phyloP scores from a whole-genome alignment of 2,329 filamentous ascomycete species.

The Cordyceps cateniannulata region DNA sequence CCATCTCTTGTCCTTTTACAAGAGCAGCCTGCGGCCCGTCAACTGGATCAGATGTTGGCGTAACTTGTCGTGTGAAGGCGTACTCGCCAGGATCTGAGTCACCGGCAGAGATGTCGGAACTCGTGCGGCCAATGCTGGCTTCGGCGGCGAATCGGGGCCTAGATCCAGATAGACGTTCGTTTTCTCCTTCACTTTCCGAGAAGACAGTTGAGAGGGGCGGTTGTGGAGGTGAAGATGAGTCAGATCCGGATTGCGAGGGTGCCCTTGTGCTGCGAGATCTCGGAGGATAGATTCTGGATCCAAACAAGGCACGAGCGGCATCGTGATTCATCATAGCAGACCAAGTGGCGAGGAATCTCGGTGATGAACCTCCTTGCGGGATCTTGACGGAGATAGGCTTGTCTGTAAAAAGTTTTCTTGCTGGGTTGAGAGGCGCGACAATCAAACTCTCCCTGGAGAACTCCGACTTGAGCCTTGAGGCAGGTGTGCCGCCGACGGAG shows the following conservation, averaged over 20 bases:
- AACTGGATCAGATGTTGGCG: constrained; percentile 37
- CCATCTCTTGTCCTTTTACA: constrained; percentile 30
- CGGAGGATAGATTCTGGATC: constrained; percentile 7
- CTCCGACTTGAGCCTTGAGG: constrained; percentile 28
- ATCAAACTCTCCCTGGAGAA: constrained; percentile 57
- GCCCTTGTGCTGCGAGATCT: constrained; percentile 2
- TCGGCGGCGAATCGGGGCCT: constrained; percentile 30
- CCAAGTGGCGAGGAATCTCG: constrained; percentile 49
- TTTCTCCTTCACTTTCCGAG: constrained; percentile 53
- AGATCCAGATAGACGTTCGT: constrained; percentile 42
- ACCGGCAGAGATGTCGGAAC: not conserved
- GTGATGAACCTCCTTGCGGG: constrained; percentile 39
- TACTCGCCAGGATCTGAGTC: not conserved
- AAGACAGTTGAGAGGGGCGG: constrained; percentile 57
- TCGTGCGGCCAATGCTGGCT: not conserved
- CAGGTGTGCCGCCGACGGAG: constrained; percentile 29
- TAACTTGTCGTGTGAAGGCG: not conserved
- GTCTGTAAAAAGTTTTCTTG: constrained; percentile 22
- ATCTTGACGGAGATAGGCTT: constrained; percentile 40
- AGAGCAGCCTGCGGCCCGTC: constrained; percentile 43
- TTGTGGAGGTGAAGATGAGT: constrained; percentile 26
- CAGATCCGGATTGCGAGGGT: not conserved
- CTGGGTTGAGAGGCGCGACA: constrained; percentile 42
- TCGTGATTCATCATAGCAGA: constrained; percentile 48
- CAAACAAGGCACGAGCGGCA: constrained; percentile 28